Conservation (phyloP, 208 protist genomes). For the Trypanosoma boissoni region DNA sequence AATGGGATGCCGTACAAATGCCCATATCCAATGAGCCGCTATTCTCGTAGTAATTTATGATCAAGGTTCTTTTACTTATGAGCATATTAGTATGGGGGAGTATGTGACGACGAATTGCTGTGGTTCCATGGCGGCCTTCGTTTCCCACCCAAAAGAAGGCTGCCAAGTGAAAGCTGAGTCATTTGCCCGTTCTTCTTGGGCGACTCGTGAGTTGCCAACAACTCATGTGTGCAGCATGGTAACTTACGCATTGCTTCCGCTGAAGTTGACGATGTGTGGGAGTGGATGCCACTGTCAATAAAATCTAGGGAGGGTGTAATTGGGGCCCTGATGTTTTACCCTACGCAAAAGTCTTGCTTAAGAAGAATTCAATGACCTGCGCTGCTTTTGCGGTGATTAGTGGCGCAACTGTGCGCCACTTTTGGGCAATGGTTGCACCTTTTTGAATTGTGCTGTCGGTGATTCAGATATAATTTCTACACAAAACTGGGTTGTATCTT, state of each 20-base stretch:
- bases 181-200: background rate
- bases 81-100: background rate
- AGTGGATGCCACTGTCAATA: background rate
- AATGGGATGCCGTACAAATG: too few species aligned
- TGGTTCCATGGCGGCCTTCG: background rate
- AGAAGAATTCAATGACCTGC: background rate
- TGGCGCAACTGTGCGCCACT: background rate
- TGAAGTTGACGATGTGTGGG: background rate
- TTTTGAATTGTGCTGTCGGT: background rate
- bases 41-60: background rate
- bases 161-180: background rate
- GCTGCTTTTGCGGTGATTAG: background rate
- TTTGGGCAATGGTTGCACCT: background rate
- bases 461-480: background rate
- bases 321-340: background rate
- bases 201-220: background rate
- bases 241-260: background rate
- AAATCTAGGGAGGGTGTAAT: background rate
- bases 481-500: background rate
- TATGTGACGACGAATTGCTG: background rate
- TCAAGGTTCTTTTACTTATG: background rate
- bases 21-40: too few species aligned
- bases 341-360: background rate
- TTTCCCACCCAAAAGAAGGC: background rate
- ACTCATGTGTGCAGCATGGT: background rate